phyloP scores from a whole-genome alignment of 169 alveolate species.

The Plasmodium yoelii region DNA sequence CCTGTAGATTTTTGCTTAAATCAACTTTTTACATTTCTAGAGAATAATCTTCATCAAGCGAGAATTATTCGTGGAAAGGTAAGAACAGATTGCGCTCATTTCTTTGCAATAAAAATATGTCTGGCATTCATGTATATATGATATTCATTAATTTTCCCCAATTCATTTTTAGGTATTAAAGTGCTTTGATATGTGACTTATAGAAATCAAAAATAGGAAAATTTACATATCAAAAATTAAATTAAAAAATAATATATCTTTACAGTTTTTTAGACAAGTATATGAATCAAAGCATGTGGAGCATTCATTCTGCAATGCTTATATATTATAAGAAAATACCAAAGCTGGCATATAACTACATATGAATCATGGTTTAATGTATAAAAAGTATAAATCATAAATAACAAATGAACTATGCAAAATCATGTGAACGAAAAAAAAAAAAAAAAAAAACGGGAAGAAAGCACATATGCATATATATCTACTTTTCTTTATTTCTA shows the following conservation, averaged over 20 bases:
- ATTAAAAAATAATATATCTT: constrained; percentile 8
- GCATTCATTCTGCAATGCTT: neutral
- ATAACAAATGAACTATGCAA: no score
- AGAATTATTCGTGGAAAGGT: constrained; percentile 58
- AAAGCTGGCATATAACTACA: no score
- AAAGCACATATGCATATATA: no score
- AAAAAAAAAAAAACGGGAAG: no score
- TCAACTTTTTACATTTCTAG: constrained; percentile 47
- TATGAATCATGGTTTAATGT: no score
- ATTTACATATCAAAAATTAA: neutral
- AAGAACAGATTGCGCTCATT: neutral
- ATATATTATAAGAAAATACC: no score
- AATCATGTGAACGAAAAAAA: no score
- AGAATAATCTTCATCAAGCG: constrained; percentile 43
- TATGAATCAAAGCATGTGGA: no score
- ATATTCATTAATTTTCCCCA: neutral
- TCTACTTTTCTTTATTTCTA: no score
- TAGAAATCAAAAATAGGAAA: neutral
- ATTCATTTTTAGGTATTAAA: constrained; percentile 11
- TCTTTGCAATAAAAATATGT: no score
- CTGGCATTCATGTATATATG: neutral
- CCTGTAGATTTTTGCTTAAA: constrained; percentile 64
- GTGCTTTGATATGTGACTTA: constrained; percentile 28
- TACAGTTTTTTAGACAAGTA: neutral
- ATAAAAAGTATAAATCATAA: no score